Conservation (phyloP, 345 rosid genomes). For the Atalantia buxifolia region DNA sequence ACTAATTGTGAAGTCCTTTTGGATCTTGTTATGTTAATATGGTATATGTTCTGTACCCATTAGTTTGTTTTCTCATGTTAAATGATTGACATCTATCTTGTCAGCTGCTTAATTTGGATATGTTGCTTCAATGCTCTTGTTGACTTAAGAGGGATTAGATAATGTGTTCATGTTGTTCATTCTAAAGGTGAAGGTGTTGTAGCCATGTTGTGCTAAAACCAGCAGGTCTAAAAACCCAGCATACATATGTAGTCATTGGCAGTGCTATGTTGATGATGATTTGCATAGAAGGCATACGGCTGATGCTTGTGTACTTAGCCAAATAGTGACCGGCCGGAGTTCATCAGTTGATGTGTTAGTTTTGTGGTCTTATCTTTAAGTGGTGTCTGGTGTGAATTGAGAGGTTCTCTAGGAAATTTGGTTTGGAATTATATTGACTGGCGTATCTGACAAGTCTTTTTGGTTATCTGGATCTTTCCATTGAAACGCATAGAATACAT, state of each 20-base stretch:
- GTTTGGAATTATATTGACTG: too few relatives aligned
- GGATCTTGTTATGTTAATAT: conserved; percentile 13
- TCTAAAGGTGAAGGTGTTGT: neutral
- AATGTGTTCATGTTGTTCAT: neutral
- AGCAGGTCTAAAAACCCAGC: neutral
- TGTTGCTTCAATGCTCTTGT: neutral
- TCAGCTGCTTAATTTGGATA: neutral
- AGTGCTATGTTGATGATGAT: neutral
- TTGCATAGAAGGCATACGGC: neutral
- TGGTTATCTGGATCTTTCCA: neutral
- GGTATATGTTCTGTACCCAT: neutral
- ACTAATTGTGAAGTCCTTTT: neutral
- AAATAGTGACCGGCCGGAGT: neutral
- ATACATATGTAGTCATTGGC: neutral
- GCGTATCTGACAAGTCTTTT: too few relatives aligned
- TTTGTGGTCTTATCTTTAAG: neutral
- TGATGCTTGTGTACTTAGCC: neutral
- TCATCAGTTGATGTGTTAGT: neutral
- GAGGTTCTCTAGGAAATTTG: too few relatives aligned
- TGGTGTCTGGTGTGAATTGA: too few relatives aligned
- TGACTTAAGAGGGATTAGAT: neutral
- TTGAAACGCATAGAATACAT: neutral
- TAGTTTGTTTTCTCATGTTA: neutral
- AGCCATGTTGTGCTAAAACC: neutral
- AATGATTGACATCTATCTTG: neutral